Conservation (phyloP, 129 eudicot species). For the Centrapalus pauciflorus region DNA sequence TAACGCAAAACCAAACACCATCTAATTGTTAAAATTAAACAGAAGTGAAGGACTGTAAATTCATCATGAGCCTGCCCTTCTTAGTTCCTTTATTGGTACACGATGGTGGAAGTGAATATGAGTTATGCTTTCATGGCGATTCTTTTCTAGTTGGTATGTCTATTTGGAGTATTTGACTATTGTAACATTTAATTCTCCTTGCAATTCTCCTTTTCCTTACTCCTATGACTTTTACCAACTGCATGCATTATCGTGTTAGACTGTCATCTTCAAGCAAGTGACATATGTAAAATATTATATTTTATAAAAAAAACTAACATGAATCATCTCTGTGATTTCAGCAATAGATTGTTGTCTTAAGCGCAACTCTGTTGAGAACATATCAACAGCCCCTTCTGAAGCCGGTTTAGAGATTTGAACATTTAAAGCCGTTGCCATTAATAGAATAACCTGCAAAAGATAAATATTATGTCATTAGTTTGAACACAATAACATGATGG, state of each 20-base stretch:
- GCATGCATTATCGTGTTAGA: slow-evolving; percentile 1
- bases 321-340: slow-evolving; percentile 98
- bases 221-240: not conserved
- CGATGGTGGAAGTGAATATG: too few species aligned
- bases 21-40: too few species aligned
- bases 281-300: not conserved
- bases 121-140: too few species aligned
- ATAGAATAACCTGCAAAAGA: slow-evolving; percentile 57
- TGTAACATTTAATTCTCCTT: not conserved
- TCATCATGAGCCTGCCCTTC: too few species aligned
- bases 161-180: not conserved
- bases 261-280: not conserved
- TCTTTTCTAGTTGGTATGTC: too few species aligned
- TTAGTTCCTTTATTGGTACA: too few species aligned
- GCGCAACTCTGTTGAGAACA: slow-evolving; percentile 60
- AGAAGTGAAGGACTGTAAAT: too few species aligned
- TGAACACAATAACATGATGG: not conserved
- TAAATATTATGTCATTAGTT: slow-evolving; percentile 4
- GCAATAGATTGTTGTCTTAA: slow-evolving; percentile 77
- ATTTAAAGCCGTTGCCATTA: slow-evolving; percentile 90
- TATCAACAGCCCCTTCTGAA: slow-evolving; percentile 41
- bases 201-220: not conserved
- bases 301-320: slow-evolving; percentile 47
- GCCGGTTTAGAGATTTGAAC: slow-evolving; percentile 37
- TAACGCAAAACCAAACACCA: too few species aligned